Percentiles rank a stretch among this genome's conserved stretches.
phyloP scores from a whole-genome alignment of 148 eudicot species.

The Bassia scoparia region DNA sequence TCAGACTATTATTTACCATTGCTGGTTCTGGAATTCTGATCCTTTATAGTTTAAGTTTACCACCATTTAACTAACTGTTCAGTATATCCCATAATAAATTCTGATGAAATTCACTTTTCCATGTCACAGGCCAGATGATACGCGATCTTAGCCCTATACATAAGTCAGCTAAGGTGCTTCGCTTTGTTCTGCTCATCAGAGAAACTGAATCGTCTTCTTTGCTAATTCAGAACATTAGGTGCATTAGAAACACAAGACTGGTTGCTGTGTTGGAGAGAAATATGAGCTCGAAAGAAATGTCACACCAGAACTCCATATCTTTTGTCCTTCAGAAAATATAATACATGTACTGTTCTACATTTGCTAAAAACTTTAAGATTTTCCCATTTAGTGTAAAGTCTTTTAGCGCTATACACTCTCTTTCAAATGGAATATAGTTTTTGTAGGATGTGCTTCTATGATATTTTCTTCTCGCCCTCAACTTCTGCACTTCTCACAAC shows the following conservation, averaged over 20 bases:
- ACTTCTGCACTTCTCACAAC: constrained; percentile 14
- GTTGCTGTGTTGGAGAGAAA: constrained; percentile 9
- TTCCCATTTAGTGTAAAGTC: not conserved
- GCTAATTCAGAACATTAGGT: constrained; percentile 9
- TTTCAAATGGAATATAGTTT: constrained; percentile 14
- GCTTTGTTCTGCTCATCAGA: constrained; percentile 10
- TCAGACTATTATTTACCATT: not conserved
- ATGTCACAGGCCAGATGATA: constrained; percentile 26
- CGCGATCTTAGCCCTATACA: constrained; percentile 17
- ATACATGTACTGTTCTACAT: too few relatives aligned
- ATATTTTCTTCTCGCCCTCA: not conserved
- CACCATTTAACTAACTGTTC: too few relatives aligned
- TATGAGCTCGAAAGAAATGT: constrained; percentile 15
- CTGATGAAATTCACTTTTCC: not conserved
- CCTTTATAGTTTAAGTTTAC: too few relatives aligned
- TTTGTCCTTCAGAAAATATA: not conserved
- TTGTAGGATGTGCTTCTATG: constrained; percentile 19
- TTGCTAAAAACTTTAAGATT: constrained; percentile 1
- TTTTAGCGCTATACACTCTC: not conserved
- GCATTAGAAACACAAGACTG: constrained; percentile 19
- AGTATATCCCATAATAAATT: too few relatives aligned
- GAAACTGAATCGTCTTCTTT: not conserved
- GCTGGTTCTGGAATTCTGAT: not conserved
- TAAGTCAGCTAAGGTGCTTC: not conserved
- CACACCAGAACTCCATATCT: not conserved